These are phyloP conservation scores for Candida ponderosae DNA, from an alignment of 805 yeast genomes.

Conservation along the genomic window DNA sequence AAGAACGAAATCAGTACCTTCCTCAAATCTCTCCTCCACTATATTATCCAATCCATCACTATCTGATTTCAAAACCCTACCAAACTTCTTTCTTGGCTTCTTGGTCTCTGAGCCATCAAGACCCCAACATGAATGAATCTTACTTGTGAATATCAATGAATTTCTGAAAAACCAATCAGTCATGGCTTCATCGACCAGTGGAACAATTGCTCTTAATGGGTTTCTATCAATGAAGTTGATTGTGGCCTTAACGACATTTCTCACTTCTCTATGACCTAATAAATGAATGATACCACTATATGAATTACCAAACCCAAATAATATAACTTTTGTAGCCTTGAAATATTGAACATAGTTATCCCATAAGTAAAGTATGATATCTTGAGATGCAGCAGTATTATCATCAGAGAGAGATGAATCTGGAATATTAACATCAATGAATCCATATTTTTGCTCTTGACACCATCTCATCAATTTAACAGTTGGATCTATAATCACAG, in stretches of 20 bases:
- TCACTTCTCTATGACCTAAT: slow-evolving; percentile 69
- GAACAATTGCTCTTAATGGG: slow-evolving; percentile 70
- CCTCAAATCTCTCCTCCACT: slow-evolving; percentile 75
- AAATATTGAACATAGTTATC: slow-evolving; percentile 82
- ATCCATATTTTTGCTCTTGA: slow-evolving; percentile 52
- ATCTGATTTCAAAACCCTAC: slow-evolving; percentile 74
- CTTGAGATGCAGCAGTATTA: slow-evolving; percentile 67
- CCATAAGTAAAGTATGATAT: slow-evolving; percentile 74
- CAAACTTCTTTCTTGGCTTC: slow-evolving; percentile 84
- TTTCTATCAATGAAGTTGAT: slow-evolving; percentile 63
- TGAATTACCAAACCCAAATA: slow-evolving; percentile 87
- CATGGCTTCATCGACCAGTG: slow-evolving; percentile 82
- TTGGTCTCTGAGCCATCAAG: slow-evolving; percentile 39
- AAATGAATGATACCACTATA: slow-evolving; percentile 82
- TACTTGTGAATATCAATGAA: slow-evolving; percentile 73
- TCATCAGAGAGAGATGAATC: slow-evolving; percentile 36
- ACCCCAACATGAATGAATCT: slow-evolving; percentile 78
- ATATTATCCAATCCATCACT: slow-evolving; percentile 69
- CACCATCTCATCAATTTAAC: slow-evolving; percentile 67
- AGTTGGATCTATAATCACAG: slow-evolving; percentile 73
- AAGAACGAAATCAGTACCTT: slow-evolving; percentile 74
- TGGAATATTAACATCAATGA: slow-evolving; percentile 80
- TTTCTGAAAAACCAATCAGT: slow-evolving; percentile 88
- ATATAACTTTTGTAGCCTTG: slow-evolving; percentile 59
- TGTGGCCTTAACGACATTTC: slow-evolving; percentile 62